phyloP scores from a whole-genome alignment of 768 basidiomycete genomes.

The Suillus alpinus region DNA sequence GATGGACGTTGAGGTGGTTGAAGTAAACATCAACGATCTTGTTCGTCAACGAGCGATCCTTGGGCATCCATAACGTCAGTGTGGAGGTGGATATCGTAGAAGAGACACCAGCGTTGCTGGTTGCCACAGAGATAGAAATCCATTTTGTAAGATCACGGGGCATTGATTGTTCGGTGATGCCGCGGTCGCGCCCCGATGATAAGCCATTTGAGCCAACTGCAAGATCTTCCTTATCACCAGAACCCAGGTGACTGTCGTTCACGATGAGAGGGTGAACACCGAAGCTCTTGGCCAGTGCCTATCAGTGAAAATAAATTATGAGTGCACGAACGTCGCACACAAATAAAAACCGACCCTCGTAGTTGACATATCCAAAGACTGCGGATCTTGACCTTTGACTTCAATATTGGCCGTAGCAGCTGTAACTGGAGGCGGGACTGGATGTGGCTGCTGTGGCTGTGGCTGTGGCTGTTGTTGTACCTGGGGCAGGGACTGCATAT shows the following conservation, averaged over 20 bases:
- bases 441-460: slow-evolving; percentile 31
- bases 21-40: slow-evolving; percentile 73
- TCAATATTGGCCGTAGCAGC: slow-evolving; percentile 27
- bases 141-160: slow-evolving; percentile 65
- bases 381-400: slow-evolving; percentile 76
- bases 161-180: slow-evolving; percentile 47
- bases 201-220: slow-evolving; percentile 75
- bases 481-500: slow-evolving; percentile 34
- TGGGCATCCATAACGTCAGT: slow-evolving; percentile 65
- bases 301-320: slow-evolving; percentile 12
- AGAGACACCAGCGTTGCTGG: slow-evolving; percentile 36
- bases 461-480: slow-evolving; percentile 34
- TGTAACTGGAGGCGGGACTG: slow-evolving; percentile 23
- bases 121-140: slow-evolving; percentile 52
- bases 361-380: slow-evolving; percentile 75
- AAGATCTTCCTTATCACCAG: slow-evolving; percentile 66
- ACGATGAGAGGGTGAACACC: slow-evolving; percentile 75
- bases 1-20: slow-evolving; percentile 70
- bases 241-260: slow-evolving; percentile 55
- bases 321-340: neutral
- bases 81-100: slow-evolving; percentile 22
- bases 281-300: slow-evolving; percentile 75
- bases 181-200: slow-evolving; percentile 65
- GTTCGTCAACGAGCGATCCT: slow-evolving; percentile 65
- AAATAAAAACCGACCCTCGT: slow-evolving; percentile 43